A percentile compares a stretch with the other conserved stretches of the same genome.
Conservation (phyloP, 345 rosid genomes). For the Citrus reticulata region DNA sequence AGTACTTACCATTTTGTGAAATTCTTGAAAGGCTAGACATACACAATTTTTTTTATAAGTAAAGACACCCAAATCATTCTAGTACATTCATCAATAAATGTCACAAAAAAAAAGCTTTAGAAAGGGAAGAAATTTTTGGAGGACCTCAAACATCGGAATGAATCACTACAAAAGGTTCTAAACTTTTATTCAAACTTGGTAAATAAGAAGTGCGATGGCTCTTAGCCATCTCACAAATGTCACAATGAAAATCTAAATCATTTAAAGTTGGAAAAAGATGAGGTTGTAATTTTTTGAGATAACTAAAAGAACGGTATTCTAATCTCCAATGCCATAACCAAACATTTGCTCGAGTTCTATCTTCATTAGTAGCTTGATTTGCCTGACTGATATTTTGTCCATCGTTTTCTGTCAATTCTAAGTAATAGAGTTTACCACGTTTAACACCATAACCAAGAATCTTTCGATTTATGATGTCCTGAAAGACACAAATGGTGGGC, state of each 20-base stretch:
- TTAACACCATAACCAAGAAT: slow-evolving; percentile 10
- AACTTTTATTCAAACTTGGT: background rate
- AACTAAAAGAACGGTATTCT: background rate
- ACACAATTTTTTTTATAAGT: background rate
- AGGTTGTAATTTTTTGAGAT: background rate
- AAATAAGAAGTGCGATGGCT: background rate
- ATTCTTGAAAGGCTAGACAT: background rate
- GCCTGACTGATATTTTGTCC: too few species aligned
- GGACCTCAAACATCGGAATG: background rate
- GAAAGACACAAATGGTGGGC: background rate
- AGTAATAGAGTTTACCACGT: background rate
- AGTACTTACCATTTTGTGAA: background rate
- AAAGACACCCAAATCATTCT: background rate
- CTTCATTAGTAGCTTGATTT: too few species aligned
- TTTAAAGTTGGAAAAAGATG: background rate
- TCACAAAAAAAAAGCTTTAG: background rate
- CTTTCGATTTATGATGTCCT: background rate
- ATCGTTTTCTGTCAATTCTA: background rate
- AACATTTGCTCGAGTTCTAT: background rate
- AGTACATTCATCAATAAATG: slow-evolving; percentile 5
- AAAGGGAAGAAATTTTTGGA: background rate
- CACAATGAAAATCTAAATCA: background rate
- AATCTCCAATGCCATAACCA: background rate
- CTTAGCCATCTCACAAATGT: background rate
- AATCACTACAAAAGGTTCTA: background rate